Conservation (phyloP, 2,329 filamentous ascomycete genomes). For the Alternaria gansuensis region DNA sequence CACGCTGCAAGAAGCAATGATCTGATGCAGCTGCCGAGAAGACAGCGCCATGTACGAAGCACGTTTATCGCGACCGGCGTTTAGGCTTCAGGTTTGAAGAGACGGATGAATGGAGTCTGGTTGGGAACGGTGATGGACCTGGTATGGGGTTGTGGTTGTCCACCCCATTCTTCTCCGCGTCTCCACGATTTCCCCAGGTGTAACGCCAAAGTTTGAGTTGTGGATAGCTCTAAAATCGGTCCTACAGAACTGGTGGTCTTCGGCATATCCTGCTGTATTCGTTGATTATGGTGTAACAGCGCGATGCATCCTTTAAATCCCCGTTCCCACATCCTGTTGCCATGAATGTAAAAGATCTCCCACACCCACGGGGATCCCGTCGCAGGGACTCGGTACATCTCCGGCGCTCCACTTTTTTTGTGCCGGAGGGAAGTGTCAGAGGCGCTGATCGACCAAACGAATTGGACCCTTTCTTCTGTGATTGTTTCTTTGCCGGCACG, state of each 20-base stretch:
- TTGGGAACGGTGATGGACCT: constrained; percentile 5
- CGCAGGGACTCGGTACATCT: constrained; percentile 25
- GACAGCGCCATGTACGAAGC: background rate
- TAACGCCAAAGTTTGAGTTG: constrained; percentile 3
- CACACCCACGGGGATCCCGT: constrained; percentile 21
- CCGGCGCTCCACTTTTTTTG: constrained; percentile 28
- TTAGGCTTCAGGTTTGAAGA: constrained; percentile 13
- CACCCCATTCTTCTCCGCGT: constrained; percentile 12
- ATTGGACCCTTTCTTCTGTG: constrained; percentile 23
- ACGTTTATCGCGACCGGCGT: constrained; percentile 6
- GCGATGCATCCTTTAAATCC: constrained; percentile 11
- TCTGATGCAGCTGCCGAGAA: constrained; percentile 8
- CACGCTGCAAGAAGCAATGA: constrained; percentile 16
- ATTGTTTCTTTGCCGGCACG: constrained; percentile 15
- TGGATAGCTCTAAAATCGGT: background rate
- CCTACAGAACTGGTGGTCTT: background rate
- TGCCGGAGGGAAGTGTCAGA: constrained; percentile 19
- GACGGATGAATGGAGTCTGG: constrained; percentile 12
- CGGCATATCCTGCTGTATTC: constrained; percentile 12
- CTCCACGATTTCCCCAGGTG: constrained; percentile 18
- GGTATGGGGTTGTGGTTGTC: constrained; percentile 5
- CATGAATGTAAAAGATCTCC: constrained; percentile 11
- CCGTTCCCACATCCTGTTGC: constrained; percentile 9
- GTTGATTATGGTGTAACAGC: constrained; percentile 3
- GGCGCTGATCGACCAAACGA: constrained; percentile 12